Base-by-base conservation (phyloP, 208 protist species). In the Crithidia bombi region DNA sequence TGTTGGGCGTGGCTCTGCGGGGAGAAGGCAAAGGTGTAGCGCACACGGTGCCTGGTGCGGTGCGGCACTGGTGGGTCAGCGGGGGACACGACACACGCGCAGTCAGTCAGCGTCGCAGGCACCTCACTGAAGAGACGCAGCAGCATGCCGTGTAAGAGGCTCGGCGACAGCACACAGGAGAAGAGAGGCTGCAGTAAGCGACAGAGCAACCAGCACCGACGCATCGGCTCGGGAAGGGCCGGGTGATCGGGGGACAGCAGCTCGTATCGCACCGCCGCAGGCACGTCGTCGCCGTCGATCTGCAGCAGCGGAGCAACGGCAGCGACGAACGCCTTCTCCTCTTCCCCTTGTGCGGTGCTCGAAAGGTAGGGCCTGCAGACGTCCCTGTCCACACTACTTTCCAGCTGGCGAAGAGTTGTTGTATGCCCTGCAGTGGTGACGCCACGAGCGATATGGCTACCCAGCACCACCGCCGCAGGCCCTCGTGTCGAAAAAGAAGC, bases 131-230 rank as follows among this genome's bases (percentile, higher is more conserved):
- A 69, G 50, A 75, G 49, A 23, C 26, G 33, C 4, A 11, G 32
- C 21, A 75, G 69, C 32, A 69, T 10, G 44, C 23, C 21, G 44
- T 68, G 62, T 41, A 75, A 44, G 26, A 65, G 58, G 25, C 51
- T 21, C 17, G 61, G 69, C 17, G 62, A 63, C 28, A 75, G 51
- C n/a, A 41, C 35, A 19, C 26, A 38, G 35, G 52, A 36, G n/a
- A 75, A 68, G 69, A 75, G 56, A n/a, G 52, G 52, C 35, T 75
- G 61, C n/a, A 75, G 61, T 32, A 75, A 55, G 23, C 43, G 52
- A 21, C 69, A 75, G 25, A 75, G 62, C 17, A 56, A 15, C 69
- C 69, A 75, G 41, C 58, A 55, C 41, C 55, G 69, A 46, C 62
- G 69, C 62, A 68, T 15, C 15, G 49, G 19, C 11, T 61, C 58